These are phyloP conservation scores for Leucaena leucocephala DNA, from an alignment of 306 rosid genomes.

Conservation along the genomic window DNA sequence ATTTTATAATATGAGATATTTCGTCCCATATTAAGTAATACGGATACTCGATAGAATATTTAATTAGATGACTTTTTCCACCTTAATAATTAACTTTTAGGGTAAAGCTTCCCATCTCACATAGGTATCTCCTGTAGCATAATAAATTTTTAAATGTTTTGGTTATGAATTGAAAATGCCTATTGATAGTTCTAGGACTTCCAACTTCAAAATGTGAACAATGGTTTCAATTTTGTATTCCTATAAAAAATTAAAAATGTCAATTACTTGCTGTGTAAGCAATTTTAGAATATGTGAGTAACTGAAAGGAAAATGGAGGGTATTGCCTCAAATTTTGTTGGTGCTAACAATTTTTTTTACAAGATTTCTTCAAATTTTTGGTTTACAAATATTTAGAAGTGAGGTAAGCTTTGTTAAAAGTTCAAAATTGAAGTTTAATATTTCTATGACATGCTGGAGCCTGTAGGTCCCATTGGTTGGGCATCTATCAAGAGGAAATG, in stretches of 20 bases:
- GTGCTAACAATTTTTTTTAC: background rate
- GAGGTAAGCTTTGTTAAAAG: background rate
- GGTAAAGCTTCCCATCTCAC: too few species aligned
- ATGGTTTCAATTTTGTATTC: too few species aligned
- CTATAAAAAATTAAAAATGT: background rate
- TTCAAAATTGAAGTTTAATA: background rate
- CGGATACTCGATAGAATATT: too few species aligned
- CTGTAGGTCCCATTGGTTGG: background rate
- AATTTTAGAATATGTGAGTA: background rate
- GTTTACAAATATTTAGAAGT: background rate
- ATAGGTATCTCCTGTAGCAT: too few species aligned
- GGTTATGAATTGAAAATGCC: background rate
- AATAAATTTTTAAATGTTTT: background rate
- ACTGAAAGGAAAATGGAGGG: background rate
- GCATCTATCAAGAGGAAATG: background rate
- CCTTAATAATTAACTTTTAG: too few species aligned
- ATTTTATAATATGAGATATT: too few species aligned
- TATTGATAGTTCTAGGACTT: too few species aligned
- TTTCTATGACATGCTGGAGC: too few species aligned
- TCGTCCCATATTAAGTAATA: too few species aligned
- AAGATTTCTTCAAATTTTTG: background rate
- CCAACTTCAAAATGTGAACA: too few species aligned
- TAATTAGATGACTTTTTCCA: too few species aligned
- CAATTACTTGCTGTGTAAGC: background rate
- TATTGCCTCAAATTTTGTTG: background rate